A percentile compares a stretch with the other conserved stretches of the same genome.
These are phyloP conservation scores for Metschnikowia anglica DNA, from an alignment of 805 yeast species.

Conservation along the genomic window DNA sequence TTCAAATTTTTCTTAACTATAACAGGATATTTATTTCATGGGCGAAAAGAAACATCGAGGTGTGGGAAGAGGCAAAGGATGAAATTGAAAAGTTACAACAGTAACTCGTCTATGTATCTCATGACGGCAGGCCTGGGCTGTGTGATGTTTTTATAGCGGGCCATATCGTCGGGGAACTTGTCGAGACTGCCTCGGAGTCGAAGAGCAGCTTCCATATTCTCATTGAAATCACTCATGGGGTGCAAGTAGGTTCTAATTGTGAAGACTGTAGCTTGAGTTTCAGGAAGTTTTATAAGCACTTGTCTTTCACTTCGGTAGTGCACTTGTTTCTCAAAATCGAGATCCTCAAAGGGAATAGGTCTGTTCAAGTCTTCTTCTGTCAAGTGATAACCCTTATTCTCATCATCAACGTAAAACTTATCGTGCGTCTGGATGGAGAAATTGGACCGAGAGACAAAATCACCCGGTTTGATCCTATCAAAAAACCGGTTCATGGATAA, in stretches of 20 bases:
- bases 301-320: slow-evolving; percentile 63
- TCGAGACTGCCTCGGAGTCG: slow-evolving; percentile 62
- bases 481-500: slow-evolving; percentile 43
- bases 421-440: slow-evolving; percentile 39
- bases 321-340: slow-evolving; percentile 46
- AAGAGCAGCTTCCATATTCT: slow-evolving; percentile 46
- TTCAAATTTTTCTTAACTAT: slow-evolving; percentile 52
- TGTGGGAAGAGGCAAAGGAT: slow-evolving; percentile 63
- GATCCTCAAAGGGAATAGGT: slow-evolving; percentile 25
- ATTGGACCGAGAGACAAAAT: slow-evolving; percentile 41
- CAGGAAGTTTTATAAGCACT: slow-evolving; percentile 51
- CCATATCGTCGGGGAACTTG: slow-evolving; percentile 58
- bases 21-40: slow-evolving; percentile 58
- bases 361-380: slow-evolving; percentile 26
- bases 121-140: slow-evolving; percentile 72
- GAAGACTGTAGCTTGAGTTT: slow-evolving; percentile 47
- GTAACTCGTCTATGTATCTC: slow-evolving; percentile 17
- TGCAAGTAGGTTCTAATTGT: slow-evolving; percentile 56
- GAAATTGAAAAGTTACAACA: slow-evolving; percentile 27
- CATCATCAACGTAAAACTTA: slow-evolving; percentile 37
- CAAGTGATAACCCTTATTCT: slow-evolving; percentile 40
- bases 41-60: slow-evolving; percentile 65
- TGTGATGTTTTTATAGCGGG: slow-evolving; percentile 58
- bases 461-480: slow-evolving; percentile 34
- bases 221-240: slow-evolving; percentile 48